A percentile compares a stretch with the other conserved stretches of the same genome.
These are phyloP conservation scores for Pachyrhizus erosus DNA, from an alignment of 306 rosid genomes.

Conservation along the genomic window DNA sequence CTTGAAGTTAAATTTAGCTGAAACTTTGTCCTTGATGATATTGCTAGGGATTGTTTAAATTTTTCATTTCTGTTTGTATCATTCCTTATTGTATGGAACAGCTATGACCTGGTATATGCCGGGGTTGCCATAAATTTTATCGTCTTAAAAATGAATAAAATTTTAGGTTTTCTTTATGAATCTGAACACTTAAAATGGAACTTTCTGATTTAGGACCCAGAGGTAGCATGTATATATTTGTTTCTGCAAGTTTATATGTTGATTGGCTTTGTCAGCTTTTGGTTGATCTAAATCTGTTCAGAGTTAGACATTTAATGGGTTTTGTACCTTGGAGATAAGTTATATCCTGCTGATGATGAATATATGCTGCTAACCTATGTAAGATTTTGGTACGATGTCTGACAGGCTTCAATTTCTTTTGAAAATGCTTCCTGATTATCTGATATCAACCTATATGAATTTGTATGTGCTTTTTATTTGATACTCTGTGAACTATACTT, in stretches of 20 bases:
- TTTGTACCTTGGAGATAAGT: neutral
- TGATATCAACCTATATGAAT: neutral
- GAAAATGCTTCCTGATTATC: neutral
- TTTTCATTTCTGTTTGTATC: constrained; percentile 24
- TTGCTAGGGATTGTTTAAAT: neutral
- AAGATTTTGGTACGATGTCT: constrained; percentile 5
- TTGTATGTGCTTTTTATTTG: neutral
- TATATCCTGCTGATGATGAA: neutral
- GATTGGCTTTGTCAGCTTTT: constrained; percentile 4
- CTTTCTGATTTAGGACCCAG: neutral
- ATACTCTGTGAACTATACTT: neutral
- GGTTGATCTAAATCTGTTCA: constrained; percentile 7
- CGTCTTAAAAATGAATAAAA: neutral
- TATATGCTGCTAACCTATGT: neutral
- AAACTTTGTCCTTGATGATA: neutral
- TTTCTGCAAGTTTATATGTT: constrained; percentile 3
- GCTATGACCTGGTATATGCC: neutral
- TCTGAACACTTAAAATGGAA: neutral
- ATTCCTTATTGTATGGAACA: neutral
- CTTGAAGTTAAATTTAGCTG: neutral
- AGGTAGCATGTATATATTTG: neutral
- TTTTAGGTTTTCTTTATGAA: neutral
- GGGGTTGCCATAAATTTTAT: neutral
- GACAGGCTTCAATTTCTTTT: neutral
- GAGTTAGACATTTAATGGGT: neutral